Percentiles rank a stretch among this genome's conserved stretches.
phyloP scores from a whole-genome alignment of 208 protist species.

The Angomonas ambiguus region DNA sequence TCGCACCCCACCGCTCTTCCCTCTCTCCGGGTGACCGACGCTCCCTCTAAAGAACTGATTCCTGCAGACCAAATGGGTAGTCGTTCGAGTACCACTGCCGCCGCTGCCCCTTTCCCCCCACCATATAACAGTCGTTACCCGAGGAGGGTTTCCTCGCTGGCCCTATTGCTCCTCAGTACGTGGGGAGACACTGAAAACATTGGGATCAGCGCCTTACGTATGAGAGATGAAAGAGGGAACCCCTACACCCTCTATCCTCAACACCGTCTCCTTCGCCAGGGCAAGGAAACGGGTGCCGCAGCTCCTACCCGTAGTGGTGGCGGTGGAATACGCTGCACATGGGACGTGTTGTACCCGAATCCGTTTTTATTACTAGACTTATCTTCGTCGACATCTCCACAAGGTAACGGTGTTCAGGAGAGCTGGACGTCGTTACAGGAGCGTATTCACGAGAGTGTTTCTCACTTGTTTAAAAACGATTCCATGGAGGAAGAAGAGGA shows the following conservation, averaged over 20 bases:
- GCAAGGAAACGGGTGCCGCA: constrained; percentile 25
- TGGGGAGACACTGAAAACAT: constrained; percentile 57
- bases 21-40: too few species aligned
- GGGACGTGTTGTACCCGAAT: not conserved
- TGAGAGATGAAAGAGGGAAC: constrained; percentile 44
- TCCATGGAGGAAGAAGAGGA: not conserved
- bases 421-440: too few species aligned
- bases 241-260: constrained; percentile 22
- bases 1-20: too few species aligned
- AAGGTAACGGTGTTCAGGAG: too few species aligned
- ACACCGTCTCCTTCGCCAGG: constrained; percentile 38
- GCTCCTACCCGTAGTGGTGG: not conserved
- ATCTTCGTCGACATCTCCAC: too few species aligned
- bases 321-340: not conserved
- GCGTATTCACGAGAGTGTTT: too few species aligned
- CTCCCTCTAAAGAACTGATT: too few species aligned
- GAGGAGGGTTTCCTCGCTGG: constrained; percentile 35
- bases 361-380: not conserved
- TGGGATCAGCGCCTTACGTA: constrained; percentile 53
- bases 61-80: too few species aligned
- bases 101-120: constrained; percentile 29
- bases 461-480: too few species aligned
- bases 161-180: constrained; percentile 54
- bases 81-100: constrained; percentile 18
- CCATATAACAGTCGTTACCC: too few species aligned